Evolutionary conservation across 495 filamentous ascomycete species (phyloP), one percentile per base, ranked within the genome.

Genomic region (Apiosordaria backusii): DNA sequence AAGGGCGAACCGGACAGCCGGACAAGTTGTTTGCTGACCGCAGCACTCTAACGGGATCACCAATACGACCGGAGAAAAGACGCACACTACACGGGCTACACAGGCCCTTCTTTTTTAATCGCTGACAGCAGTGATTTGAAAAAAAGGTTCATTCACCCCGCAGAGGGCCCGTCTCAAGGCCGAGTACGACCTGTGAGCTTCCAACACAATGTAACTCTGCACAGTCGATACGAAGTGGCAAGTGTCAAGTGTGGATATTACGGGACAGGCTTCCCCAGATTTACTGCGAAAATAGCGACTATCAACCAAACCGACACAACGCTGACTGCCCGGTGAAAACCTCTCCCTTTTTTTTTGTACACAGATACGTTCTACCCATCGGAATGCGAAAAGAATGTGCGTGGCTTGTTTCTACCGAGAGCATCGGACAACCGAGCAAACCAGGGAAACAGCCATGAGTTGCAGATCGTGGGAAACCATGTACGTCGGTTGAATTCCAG

Each of bases 161-260:
- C 35, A 45, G 9, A 45, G 10, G 9, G 35, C n/a, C n/a, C n/a
- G n/a, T n/a, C n/a, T n/a, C n/a, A n/a, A n/a, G 35, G 16, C 18
- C 52, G 52, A 55, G 52, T 55, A 55, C n/a, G 52, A 55, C 22
- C 19, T 55, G 52, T 55, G 52, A 23, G 52, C 52, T 22, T 55
- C n/a, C 1, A 22, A 15, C 18, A 55, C 2, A 23, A 55, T 55
- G 52, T 55, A 55, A 55, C 52, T 23, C 22, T 23, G 52, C n/a
- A 19, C 22, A 23, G 18, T 55, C 52, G 22, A 55, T 55, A 55
- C 52, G 52, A 55, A 55, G 22, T 23, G 1, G 52, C 52, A 55
- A 55, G 52, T 55, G 52, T 23, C 52, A 55, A 19, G 22, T 23
- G 52, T 55, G 52, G 52, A 55, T 55, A 53, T 16, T 23, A 55